phyloP scores from a whole-genome alignment of 2,329 filamentous ascomycete species.

The Hymenoscyphus repandus region DNA sequence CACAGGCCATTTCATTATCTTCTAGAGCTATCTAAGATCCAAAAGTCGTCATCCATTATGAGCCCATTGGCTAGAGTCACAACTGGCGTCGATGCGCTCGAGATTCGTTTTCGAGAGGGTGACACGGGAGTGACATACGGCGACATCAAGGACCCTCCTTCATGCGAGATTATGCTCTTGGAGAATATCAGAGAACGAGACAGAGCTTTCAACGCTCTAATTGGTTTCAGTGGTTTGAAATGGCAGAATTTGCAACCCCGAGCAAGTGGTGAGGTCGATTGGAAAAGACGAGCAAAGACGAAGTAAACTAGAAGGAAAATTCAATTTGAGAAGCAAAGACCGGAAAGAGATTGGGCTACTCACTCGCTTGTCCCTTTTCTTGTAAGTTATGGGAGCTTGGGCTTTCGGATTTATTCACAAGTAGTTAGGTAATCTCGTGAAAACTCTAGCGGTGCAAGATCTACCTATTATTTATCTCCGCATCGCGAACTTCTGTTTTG shows the following conservation, averaged over 20 bases:
- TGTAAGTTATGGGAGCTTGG: no score
- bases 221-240: conserved; percentile 32
- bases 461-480: no score
- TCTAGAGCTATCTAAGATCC: conserved; percentile 20
- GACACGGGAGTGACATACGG: neutral
- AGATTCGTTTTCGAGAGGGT: conserved; percentile 11
- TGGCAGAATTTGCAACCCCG: conserved; percentile 31
- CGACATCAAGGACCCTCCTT: conserved; percentile 1
- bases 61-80: conserved; percentile 13
- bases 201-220: conserved; percentile 33
- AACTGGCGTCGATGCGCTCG: conserved; percentile 14
- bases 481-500: no score
- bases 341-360: no score
- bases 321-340: no score
- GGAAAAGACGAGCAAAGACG: neutral
- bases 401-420: no score
- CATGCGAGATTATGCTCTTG: conserved; percentile 12
- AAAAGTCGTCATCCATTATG: conserved; percentile 7
- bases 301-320: no score
- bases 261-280: neutral
- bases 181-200: conserved; percentile 31
- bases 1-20: conserved; percentile 10
- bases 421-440: no score
- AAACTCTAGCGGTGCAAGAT: no score
- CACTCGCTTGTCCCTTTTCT: no score